These are phyloP conservation scores for Pharnaceum exiguum DNA, from an alignment of 148 eudicot genomes.

Conservation along the genomic window DNA sequence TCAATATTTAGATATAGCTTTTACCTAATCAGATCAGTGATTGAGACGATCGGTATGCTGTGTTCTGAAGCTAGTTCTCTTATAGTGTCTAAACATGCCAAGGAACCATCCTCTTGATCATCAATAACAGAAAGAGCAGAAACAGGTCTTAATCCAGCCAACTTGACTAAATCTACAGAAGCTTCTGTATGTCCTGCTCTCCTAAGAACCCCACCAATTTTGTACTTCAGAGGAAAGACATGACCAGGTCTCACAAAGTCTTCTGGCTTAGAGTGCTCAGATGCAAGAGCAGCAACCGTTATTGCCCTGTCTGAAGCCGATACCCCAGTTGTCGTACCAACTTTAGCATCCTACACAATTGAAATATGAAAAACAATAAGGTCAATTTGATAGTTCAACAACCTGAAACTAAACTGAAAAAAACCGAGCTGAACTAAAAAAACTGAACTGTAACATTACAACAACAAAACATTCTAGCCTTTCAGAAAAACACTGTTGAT, in stretches of 20 bases:
- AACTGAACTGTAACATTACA: too few species aligned
- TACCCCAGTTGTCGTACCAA: slow-evolving; percentile 72
- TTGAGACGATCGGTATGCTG: slow-evolving; percentile 63
- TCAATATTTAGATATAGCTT: not conserved
- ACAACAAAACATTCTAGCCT: too few species aligned
- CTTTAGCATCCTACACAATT: slow-evolving; percentile 61
- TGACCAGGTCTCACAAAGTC: slow-evolving; percentile 88
- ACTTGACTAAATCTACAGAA: slow-evolving; percentile 70
- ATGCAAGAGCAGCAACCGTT: slow-evolving; percentile 69
- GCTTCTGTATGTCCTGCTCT: slow-evolving; percentile 96
- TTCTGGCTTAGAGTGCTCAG: slow-evolving; percentile 55
- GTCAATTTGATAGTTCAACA: not conserved
- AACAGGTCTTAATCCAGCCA: slow-evolving; percentile 70
- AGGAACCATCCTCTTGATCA: slow-evolving; percentile 69
- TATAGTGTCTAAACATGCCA: slow-evolving; percentile 48
- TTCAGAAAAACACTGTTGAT: too few species aligned
- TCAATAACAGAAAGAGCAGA: slow-evolving; percentile 70
- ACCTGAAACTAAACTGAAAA: too few species aligned
- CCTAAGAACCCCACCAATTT: slow-evolving; percentile 75
- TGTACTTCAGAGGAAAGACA: slow-evolving; percentile 89
- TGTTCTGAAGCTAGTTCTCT: slow-evolving; percentile 49
- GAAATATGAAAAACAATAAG: not conserved
- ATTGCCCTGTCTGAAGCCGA: slow-evolving; percentile 88
- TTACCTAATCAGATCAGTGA: slow-evolving; percentile 89
- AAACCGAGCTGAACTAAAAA: too few species aligned